Conservation (phyloP, 805 yeast species). For the Cyberlindnera subsufficiens region DNA sequence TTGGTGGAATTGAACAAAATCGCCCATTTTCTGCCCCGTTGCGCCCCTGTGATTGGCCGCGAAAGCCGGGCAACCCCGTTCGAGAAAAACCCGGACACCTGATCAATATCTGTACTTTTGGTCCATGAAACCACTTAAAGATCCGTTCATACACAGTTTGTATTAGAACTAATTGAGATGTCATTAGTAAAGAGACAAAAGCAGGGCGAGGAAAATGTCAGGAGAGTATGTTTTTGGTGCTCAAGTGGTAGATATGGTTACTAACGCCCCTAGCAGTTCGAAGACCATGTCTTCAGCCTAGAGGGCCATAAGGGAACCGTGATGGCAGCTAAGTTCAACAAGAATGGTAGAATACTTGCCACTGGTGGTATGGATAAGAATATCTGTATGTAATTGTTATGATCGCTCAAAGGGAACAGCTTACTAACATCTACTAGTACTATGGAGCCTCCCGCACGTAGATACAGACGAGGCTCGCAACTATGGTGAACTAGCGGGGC, state of each 20-base stretch:
- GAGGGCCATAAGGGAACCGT: constrained; percentile 53
- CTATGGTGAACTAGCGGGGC: constrained; percentile 45
- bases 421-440: constrained; percentile 5
- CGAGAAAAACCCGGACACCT: constrained; percentile 13
- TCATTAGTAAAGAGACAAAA: constrained; percentile 31
- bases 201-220: constrained; percentile 4
- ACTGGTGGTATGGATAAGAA: constrained; percentile 57
- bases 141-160: not conserved
- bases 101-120: no score
- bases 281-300: constrained; percentile 27
- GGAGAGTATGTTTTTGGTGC: constrained; percentile 11
- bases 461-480: constrained; percentile 24
- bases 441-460: constrained; percentile 23
- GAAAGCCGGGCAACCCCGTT: no score
- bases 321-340: constrained; percentile 44
- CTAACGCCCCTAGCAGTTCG: constrained; percentile 11
- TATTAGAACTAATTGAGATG: constrained; percentile 14
- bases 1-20: not conserved
- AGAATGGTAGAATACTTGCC: constrained; percentile 46
- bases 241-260: not conserved
- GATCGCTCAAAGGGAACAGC: not conserved
- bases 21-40: constrained; percentile 3
- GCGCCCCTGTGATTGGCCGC: constrained; percentile 12
- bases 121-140: not conserved
- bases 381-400: constrained; percentile 21